Percentiles rank a stretch among this genome's conserved stretches.
These are phyloP conservation scores for Jackrogersella multiformis DNA, from an alignment of 495 filamentous ascomycete species.

Conservation along the genomic window DNA sequence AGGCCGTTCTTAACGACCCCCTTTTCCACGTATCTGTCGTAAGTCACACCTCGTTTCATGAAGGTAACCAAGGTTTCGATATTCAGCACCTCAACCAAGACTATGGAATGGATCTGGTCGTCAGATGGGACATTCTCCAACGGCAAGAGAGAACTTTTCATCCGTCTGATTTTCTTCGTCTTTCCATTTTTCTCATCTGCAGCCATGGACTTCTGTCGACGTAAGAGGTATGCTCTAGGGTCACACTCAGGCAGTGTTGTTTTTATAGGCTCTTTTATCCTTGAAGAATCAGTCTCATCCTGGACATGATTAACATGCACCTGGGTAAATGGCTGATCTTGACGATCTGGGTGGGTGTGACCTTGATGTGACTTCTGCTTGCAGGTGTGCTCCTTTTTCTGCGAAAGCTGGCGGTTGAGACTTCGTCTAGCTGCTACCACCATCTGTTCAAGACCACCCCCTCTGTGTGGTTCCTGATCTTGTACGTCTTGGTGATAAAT, in stretches of 20 bases:
- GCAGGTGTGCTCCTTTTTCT: background rate
- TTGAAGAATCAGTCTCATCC: background rate
- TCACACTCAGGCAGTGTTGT: constrained; percentile 48
- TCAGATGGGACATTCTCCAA: constrained; percentile 51
- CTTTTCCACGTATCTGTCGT: constrained; percentile 36
- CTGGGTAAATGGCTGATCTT: background rate
- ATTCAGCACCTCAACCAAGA: constrained; percentile 32
- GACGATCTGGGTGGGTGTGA: background rate
- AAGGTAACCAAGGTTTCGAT: constrained; percentile 3
- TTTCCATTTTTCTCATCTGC: constrained; percentile 22
- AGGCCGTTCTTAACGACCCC: constrained; percentile 34
- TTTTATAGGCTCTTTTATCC: constrained; percentile 37
- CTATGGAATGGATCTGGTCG: constrained; percentile 42
- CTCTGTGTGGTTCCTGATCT: background rate
- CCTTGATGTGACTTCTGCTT: background rate
- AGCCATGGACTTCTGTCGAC: constrained; percentile 49
- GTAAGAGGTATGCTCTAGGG: constrained; percentile 53
- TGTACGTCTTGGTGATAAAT: background rate
- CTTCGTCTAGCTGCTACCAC: background rate
- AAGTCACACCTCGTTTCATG: constrained; percentile 6
- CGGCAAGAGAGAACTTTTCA: constrained; percentile 57
- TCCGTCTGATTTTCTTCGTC: constrained; percentile 45
- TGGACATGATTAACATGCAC: constrained; percentile 4
- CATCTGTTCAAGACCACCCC: background rate
- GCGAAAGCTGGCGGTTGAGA: constrained; percentile 12